Percentiles rank a stretch among this genome's conserved stretches.
Conservation (phyloP, 2,329 filamentous ascomycete species). For the Fusarium clavum region DNA sequence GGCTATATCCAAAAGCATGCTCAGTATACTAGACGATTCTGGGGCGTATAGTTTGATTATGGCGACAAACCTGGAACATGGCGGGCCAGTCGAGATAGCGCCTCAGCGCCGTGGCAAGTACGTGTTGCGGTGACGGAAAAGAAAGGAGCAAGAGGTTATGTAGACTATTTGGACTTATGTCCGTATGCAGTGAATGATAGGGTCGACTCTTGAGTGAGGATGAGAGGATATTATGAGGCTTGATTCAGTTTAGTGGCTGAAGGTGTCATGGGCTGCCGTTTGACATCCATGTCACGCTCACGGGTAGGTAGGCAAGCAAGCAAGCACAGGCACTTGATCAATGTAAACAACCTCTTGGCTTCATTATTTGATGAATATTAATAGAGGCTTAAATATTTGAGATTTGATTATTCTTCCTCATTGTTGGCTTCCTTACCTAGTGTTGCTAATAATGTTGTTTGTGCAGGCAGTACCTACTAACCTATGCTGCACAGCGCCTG, state of each 20-base stretch:
- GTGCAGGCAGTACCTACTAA: no score
- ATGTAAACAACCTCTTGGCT: neutral
- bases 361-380: neutral
- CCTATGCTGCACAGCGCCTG: no score
- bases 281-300: slow-evolving; percentile 7
- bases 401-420: no score
- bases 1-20: slow-evolving; percentile 54
- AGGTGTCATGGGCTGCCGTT: slow-evolving; percentile 19
- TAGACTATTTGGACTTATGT: neutral
- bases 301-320: slow-evolving; percentile 12
- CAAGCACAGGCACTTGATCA: neutral
- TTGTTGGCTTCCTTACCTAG: no score
- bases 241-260: slow-evolving; percentile 30
- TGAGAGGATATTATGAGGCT: slow-evolving; percentile 16
- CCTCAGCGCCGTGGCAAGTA: neutral
- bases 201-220: slow-evolving; percentile 5
- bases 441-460: no score
- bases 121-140: neutral
- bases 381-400: neutral
- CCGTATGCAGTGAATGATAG: neutral
- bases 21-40: slow-evolving; percentile 22
- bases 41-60: neutral
- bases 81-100: neutral
- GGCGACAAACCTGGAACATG: slow-evolving; percentile 46
- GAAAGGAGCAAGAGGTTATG: no score